A percentile compares a stretch with the other conserved stretches of the same genome.
Conservation (phyloP, 768 basidiomycete species). For the Serendipita indica region DNA sequence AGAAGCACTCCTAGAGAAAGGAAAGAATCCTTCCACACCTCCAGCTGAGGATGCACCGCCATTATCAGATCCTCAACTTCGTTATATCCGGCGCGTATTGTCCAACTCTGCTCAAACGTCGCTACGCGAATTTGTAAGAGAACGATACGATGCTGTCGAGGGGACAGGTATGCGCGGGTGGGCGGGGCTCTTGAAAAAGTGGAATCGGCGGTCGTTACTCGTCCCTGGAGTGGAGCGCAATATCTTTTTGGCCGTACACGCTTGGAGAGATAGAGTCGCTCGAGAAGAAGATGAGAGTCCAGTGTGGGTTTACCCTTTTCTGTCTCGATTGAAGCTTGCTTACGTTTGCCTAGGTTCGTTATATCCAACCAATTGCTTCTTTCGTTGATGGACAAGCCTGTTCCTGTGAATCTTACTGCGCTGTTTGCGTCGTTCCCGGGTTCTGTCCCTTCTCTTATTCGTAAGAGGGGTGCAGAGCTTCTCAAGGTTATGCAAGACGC, state of each 20-base stretch:
- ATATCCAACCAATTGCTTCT: slow-evolving; percentile 64
- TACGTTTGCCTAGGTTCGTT: slow-evolving; percentile 19
- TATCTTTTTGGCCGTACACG: slow-evolving; percentile 59
- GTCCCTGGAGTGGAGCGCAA: slow-evolving; percentile 33
- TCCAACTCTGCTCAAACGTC: slow-evolving; percentile 62
- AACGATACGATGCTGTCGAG: slow-evolving; percentile 48
- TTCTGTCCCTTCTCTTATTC: slow-evolving; percentile 47
- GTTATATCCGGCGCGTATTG: slow-evolving; percentile 49
- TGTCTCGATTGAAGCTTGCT: not conserved
- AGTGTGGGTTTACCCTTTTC: slow-evolving; percentile 31
- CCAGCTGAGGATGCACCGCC: slow-evolving; percentile 16
- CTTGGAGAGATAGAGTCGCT: slow-evolving; percentile 69
- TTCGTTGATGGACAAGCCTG: slow-evolving; percentile 47
- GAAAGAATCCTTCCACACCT: slow-evolving; percentile 26
- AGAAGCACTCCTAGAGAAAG: slow-evolving; percentile 52
- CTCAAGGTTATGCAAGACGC: slow-evolving; percentile 43
- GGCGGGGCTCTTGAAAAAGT: slow-evolving; percentile 63
- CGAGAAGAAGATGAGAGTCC: slow-evolving; percentile 78
- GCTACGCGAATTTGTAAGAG: slow-evolving; percentile 51
- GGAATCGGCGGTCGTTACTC: slow-evolving; percentile 51
- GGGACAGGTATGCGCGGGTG: slow-evolving; percentile 61
- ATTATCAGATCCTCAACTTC: slow-evolving; percentile 19
- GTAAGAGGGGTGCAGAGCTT: slow-evolving; percentile 47
- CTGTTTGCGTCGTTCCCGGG: slow-evolving; percentile 42
- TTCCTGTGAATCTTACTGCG: slow-evolving; percentile 46